These are phyloP conservation scores for Boletus mariae DNA, from an alignment of 1,284 basidiomycete species.

Conservation along the genomic window DNA sequence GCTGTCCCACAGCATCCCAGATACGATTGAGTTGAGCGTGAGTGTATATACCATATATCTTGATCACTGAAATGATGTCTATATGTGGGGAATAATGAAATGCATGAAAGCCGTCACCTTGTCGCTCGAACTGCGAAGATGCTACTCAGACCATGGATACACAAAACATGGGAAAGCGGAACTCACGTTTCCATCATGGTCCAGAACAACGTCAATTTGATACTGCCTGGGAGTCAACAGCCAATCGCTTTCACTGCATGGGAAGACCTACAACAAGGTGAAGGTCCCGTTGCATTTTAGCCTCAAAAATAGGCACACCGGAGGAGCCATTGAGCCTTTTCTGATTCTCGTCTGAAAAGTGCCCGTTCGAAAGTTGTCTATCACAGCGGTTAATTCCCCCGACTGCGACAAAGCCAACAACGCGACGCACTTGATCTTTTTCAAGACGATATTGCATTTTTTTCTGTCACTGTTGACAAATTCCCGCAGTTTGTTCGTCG, in stretches of 20 bases:
- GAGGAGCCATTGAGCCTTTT: slow-evolving; percentile 51
- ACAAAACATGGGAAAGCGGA: neutral
- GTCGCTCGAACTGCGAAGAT: too few species aligned
- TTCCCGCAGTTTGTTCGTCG: neutral
- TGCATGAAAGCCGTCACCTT: too few species aligned
- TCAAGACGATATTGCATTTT: neutral
- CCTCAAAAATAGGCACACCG: slow-evolving; percentile 61
- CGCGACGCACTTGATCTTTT: neutral
- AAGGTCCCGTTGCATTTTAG: slow-evolving; percentile 61
- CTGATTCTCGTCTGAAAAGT: slow-evolving; percentile 67
- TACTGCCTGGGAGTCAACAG: slow-evolving; percentile 41
- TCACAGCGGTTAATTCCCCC: neutral
- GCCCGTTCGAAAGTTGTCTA: slow-evolving; percentile 62
- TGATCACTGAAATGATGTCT: too few species aligned
- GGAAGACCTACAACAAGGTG: slow-evolving; percentile 50
- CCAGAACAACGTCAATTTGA: slow-evolving; percentile 57
- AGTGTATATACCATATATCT: too few species aligned
- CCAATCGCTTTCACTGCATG: neutral
- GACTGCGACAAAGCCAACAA: neutral
- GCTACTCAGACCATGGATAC: neutral
- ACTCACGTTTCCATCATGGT: slow-evolving; percentile 48
- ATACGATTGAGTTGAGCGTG: too few species aligned
- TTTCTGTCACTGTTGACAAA: neutral
- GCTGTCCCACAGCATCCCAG: too few species aligned
- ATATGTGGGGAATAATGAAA: too few species aligned